phyloP scores from a whole-genome alignment of 2,329 filamentous ascomycete genomes.

The Dendrostoma leiphaemia region DNA sequence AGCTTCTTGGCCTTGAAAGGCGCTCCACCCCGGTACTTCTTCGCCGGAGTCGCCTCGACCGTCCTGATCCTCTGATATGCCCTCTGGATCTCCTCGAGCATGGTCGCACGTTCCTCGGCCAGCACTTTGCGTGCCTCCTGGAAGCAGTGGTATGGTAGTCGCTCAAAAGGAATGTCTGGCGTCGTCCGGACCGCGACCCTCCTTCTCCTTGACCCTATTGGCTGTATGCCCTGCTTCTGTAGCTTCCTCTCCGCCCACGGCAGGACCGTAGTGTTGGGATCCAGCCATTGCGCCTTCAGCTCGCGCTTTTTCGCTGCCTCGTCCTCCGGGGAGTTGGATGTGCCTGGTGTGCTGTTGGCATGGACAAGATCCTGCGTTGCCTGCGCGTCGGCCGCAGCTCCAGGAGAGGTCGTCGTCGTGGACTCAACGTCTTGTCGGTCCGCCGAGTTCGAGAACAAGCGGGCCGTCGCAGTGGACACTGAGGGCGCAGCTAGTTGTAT shows the following conservation, averaged over 20 bases:
- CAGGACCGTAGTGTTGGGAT: constrained; percentile 68
- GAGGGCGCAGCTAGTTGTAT: constrained; percentile 32
- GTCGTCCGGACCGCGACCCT: constrained; percentile 67
- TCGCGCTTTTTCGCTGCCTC: constrained; percentile 17
- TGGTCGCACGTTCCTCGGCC: constrained; percentile 75
- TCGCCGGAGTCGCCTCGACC: constrained; percentile 58
- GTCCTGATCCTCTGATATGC: constrained; percentile 68
- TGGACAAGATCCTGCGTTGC: constrained; percentile 22
- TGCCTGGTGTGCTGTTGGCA: constrained; percentile 11
- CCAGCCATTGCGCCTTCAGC: constrained; percentile 45
- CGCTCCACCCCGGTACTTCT: constrained; percentile 60
- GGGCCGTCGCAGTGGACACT: constrained; percentile 31
- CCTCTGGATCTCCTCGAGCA: constrained; percentile 68
- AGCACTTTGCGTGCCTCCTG: constrained; percentile 90
- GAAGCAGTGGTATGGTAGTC: constrained; percentile 95
- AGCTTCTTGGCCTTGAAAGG: constrained; percentile 65
- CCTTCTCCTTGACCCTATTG: constrained; percentile 81
- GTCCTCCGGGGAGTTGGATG: background rate
- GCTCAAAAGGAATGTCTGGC: constrained; percentile 79
- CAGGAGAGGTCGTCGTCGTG: constrained; percentile 25
- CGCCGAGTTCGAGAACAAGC: constrained; percentile 35
- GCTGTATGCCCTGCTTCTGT: constrained; percentile 65
- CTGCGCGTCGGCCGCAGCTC: constrained; percentile 13
- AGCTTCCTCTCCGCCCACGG: constrained; percentile 65
- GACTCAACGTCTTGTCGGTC: constrained; percentile 35